These are phyloP conservation scores for Berberis vulgaris DNA, from an alignment of 164 flowering plant genomes.

Conservation along the genomic window DNA sequence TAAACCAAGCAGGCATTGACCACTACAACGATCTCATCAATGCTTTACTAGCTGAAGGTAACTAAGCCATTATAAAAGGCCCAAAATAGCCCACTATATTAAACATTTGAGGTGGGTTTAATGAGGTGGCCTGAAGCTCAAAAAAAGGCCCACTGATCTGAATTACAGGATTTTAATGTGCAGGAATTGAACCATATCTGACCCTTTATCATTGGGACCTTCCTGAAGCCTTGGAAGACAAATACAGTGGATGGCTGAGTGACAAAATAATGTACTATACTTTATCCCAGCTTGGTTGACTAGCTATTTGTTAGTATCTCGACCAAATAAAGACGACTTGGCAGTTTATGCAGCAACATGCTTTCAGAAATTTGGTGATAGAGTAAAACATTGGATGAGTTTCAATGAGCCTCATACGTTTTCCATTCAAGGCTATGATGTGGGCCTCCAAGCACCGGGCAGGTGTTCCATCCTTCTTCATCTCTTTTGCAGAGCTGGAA, in stretches of 20 bases:
- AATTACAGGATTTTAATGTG: neutral
- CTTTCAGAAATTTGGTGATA: slow-evolving; percentile 75
- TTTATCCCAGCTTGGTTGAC: neutral
- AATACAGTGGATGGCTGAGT: slow-evolving; percentile 67
- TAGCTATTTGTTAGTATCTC: neutral
- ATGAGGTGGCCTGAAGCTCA: too few relatives aligned
- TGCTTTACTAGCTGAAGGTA: slow-evolving; percentile 75
- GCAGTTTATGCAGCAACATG: slow-evolving; percentile 71
- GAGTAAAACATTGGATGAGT: slow-evolving; percentile 93
- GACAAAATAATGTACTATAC: slow-evolving; percentile 51
- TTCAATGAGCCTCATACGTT: slow-evolving; percentile 91
- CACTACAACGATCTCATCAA: slow-evolving; percentile 75
- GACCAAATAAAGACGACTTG: slow-evolving; percentile 63
- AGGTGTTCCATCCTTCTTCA: slow-evolving; percentile 66
- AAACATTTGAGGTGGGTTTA: too few relatives aligned
- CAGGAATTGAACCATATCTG: slow-evolving; percentile 89
- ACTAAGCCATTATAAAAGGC: neutral
- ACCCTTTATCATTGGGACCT: slow-evolving; percentile 92
- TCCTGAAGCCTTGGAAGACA: slow-evolving; percentile 74
- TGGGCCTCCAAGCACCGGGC: slow-evolving; percentile 84
- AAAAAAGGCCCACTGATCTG: too few relatives aligned
- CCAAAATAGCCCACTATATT: too few relatives aligned
- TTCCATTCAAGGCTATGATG: slow-evolving; percentile 70
- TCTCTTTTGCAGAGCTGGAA: slow-evolving; percentile 59
- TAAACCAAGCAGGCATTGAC: slow-evolving; percentile 82